phyloP scores from a whole-genome alignment of 1,284 basidiomycete genomes.

The Trametes hirsuta region DNA sequence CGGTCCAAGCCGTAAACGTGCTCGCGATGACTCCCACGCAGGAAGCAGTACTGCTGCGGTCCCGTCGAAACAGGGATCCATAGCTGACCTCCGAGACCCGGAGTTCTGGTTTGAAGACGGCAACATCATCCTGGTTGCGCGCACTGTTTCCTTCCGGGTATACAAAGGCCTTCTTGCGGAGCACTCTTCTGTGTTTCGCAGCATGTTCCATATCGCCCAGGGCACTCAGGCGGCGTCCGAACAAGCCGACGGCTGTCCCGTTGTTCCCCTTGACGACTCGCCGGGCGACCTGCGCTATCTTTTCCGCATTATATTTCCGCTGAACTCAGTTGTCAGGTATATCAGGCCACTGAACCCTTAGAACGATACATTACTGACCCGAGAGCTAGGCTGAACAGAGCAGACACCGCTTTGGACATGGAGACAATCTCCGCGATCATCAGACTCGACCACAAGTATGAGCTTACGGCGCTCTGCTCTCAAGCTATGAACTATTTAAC shows the following conservation, averaged over 20 bases:
- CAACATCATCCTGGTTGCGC: conserved; percentile 23
- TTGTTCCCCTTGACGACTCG: neutral
- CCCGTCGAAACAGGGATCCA: neutral
- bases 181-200: conserved; percentile 23
- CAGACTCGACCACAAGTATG: conserved; percentile 18
- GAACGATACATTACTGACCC: too few relatives aligned
- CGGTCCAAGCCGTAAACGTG: too few relatives aligned
- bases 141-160: conserved; percentile 18
- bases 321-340: neutral
- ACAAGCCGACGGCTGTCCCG: neutral
- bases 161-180: conserved; percentile 19
- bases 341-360: neutral
- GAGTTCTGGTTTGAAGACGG: conserved; percentile 26
- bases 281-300: neutral
- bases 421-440: neutral
- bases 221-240: neutral
- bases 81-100: neutral
- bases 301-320: neutral
- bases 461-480: conserved; percentile 7
- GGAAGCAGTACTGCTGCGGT: neutral
- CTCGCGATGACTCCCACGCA: neutral
- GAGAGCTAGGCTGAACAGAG: neutral
- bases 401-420: neutral
- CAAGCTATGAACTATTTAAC: conserved; percentile 13
- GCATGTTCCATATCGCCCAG: conserved; percentile 19